phyloP scores from a whole-genome alignment of 352 stramenopile genomes.

The Pythium brachiatum region DNA sequence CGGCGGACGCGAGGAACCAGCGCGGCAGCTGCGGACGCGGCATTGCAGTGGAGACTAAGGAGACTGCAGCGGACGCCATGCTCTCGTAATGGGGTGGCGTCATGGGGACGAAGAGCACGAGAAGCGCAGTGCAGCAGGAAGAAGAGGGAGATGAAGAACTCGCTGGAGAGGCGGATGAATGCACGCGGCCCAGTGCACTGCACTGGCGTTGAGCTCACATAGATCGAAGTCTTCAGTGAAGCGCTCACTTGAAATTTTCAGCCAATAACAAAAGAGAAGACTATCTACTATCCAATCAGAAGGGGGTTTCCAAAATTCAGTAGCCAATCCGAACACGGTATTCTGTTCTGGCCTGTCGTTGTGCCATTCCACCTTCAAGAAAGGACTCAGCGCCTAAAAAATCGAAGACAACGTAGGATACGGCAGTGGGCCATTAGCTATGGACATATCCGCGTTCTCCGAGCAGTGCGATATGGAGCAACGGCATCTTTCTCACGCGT shows the following conservation, averaged over 20 bases:
- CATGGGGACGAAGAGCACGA: not conserved
- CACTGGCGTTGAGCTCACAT: not conserved
- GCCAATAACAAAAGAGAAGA: not conserved
- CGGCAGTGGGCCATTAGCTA: not conserved
- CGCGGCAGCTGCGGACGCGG: constrained; percentile 31
- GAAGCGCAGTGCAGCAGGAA: too few relatives aligned
- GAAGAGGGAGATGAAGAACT: not conserved
- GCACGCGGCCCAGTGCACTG: not conserved
- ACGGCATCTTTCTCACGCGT: constrained; percentile 37
- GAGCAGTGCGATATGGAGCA: not conserved
- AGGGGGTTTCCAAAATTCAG: not conserved
- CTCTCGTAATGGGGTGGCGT: constrained; percentile 5
- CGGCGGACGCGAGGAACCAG: constrained; percentile 49
- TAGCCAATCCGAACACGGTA: not conserved
- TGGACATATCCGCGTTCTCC: not conserved
- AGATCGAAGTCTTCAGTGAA: not conserved
- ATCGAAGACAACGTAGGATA: not conserved
- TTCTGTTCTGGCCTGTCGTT: not conserved
- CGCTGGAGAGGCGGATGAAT: not conserved
- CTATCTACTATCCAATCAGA: not conserved
- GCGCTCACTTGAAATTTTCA: not conserved
- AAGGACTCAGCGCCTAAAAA: not conserved
- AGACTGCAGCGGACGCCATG: not conserved
- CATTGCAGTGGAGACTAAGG: not conserved
- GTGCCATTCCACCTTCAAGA: not conserved